Conservation (phyloP, 148 eudicot species). For the Camellia lanceoleosa region DNA sequence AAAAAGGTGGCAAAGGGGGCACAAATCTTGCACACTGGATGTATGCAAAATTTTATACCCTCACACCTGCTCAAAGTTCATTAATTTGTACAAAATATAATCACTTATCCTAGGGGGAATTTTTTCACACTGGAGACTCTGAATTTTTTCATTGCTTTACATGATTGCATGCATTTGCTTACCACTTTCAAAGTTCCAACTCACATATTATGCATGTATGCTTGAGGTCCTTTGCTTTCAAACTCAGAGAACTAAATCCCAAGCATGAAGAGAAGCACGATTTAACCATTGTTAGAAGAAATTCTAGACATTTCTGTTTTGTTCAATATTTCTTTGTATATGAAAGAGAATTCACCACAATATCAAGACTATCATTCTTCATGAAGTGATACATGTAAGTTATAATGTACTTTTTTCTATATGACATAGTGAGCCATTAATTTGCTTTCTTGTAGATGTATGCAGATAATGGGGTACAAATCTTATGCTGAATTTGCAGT, state of each 20-base stretch:
- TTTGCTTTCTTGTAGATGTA: slow-evolving; percentile 13
- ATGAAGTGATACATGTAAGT: slow-evolving; percentile 1
- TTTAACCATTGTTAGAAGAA: neutral
- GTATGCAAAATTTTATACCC: too few species aligned
- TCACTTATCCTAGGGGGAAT: too few species aligned
- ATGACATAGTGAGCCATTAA: neutral
- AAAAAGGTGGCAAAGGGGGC: too few species aligned
- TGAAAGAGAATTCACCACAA: neutral
- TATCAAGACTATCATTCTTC: neutral
- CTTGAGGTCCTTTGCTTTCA: neutral
- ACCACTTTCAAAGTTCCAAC: neutral
- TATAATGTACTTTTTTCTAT: neutral
- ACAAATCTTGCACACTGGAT: too few species aligned
- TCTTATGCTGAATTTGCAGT: slow-evolving; percentile 78
- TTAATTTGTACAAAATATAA: too few species aligned
- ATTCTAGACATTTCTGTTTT: neutral
- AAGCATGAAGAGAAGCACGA: slow-evolving; percentile 1
- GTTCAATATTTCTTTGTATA: neutral
- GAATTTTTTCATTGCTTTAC: neutral
- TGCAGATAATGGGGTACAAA: slow-evolving; percentile 74
- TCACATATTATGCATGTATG: neutral
- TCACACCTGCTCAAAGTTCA: too few species aligned
- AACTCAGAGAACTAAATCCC: neutral
- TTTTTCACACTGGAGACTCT: neutral
- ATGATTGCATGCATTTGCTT: neutral